Evolutionary conservation across 805 yeast species (phyloP).

Genomic region (Cyberlindnera euphorbiae): DNA sequence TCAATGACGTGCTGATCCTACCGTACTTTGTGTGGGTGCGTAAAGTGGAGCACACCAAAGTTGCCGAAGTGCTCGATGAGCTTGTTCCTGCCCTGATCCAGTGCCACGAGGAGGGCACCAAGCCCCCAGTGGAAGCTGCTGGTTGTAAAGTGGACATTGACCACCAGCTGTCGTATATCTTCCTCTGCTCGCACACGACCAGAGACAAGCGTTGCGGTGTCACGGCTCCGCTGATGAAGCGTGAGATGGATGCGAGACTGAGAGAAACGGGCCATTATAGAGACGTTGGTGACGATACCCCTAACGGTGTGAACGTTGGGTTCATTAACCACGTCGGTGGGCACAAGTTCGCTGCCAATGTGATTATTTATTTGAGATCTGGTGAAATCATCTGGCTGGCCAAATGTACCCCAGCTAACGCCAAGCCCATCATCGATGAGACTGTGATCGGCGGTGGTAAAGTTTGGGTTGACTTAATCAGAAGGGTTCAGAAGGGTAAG

Average conservation of each 20-base stretch:
- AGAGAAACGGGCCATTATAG: conserved; percentile 69
- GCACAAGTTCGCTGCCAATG: conserved; percentile 91
- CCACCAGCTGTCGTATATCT: conserved; percentile 42
- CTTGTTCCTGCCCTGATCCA: conserved; percentile 39
- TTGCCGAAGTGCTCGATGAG: conserved; percentile 37
- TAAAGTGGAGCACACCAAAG: conserved; percentile 41
- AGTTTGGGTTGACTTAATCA: conserved; percentile 65
- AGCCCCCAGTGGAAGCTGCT: conserved; percentile 18
- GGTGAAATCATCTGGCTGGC: conserved; percentile 90
- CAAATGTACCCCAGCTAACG: conserved; percentile 73
- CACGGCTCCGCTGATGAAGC: conserved; percentile 87
- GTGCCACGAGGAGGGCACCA: conserved; percentile 17
- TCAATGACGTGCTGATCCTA: conserved; percentile 59
- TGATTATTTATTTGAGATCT: conserved; percentile 62
- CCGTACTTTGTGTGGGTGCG: conserved; percentile 74
- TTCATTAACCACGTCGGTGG: conserved; percentile 92
- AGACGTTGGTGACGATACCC: conserved; percentile 70
- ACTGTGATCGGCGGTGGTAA: conserved; percentile 61
- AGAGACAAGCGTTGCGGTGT: conserved; percentile 93
- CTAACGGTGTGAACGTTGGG: conserved; percentile 67
- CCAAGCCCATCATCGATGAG: conserved; percentile 68
- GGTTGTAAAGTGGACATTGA: conserved; percentile 34
- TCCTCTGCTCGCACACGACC: conserved; percentile 84
- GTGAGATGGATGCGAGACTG: conserved; percentile 67
- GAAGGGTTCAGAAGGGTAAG: conserved; percentile 52